These are phyloP conservation scores for Biscogniauxia mediterranea DNA, from an alignment of 2,329 filamentous ascomycete species.

Conservation along the genomic window DNA sequence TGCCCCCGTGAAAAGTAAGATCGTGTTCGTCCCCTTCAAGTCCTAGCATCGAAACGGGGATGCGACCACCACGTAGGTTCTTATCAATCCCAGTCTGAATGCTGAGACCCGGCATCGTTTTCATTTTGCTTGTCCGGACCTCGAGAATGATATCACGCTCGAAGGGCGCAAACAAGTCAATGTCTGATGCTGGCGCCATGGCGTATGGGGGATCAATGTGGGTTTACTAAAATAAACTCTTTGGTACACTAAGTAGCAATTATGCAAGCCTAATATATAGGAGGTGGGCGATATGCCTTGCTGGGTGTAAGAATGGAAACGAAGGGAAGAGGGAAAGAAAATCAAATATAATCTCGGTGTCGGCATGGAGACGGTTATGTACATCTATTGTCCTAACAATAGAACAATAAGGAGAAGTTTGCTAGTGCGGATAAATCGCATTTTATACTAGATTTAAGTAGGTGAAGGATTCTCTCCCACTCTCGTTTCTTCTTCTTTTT, in stretches of 20 bases:
- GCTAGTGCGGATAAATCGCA: too few relatives aligned
- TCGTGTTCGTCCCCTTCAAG: conserved; percentile 62
- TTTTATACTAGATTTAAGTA: too few relatives aligned
- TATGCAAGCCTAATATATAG: background rate
- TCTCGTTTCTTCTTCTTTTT: too few relatives aligned
- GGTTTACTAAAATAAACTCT: background rate
- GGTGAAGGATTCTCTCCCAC: too few relatives aligned
- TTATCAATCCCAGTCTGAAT: conserved; percentile 60
- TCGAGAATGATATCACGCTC: conserved; percentile 52
- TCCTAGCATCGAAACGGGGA: conserved; percentile 48
- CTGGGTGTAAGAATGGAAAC: background rate
- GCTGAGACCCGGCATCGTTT: conserved; percentile 49
- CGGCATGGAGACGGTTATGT: too few relatives aligned
- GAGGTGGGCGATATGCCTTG: background rate
- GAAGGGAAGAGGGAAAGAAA: conserved; percentile 1
- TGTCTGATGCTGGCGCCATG: conserved; percentile 26
- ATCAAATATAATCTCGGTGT: conserved; percentile 1
- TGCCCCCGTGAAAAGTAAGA: conserved; percentile 58
- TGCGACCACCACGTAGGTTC: conserved; percentile 38
- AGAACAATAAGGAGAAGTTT: too few relatives aligned
- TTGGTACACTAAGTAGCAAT: background rate
- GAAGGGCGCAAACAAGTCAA: conserved; percentile 43
- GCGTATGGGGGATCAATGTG: conserved; percentile 1
- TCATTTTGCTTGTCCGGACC: conserved; percentile 56
- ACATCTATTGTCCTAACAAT: too few relatives aligned